Evolutionary conservation across 345 rosid species (phyloP).

Genomic region (Brassica rapa): DNA sequence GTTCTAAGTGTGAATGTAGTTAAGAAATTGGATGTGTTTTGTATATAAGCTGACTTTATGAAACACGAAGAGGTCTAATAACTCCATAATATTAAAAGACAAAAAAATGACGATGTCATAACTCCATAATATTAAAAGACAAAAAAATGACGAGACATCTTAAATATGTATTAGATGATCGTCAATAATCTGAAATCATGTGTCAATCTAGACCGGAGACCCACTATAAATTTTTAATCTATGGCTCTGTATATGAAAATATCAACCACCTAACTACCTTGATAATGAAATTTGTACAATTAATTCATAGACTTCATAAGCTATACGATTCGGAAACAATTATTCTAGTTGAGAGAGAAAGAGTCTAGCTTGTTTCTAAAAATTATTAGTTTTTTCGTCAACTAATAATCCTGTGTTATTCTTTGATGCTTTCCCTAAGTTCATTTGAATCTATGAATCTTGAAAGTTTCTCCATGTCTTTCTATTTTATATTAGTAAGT

Average conservation of each 20-base stretch:
- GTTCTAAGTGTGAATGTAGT: not conserved
- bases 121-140: not conserved
- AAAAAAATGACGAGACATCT: not conserved
- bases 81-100: not conserved
- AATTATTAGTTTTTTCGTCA: not conserved
- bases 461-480: not conserved
- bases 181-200: constrained; percentile 26
- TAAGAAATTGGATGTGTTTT: not conserved
- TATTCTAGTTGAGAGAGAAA: not conserved
- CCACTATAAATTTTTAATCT: not conserved
- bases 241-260: not conserved
- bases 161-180: not conserved
- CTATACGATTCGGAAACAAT: not conserved
- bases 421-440: not conserved
- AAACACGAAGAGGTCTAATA: not conserved
- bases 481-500: not conserved
- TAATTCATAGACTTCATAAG: not conserved
- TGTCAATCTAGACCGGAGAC: not conserved
- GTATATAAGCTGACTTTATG: constrained; percentile 13
- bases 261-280: constrained; percentile 20
- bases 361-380: not conserved
- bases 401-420: not conserved
- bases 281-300: constrained; percentile 4
- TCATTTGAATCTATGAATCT: not conserved
- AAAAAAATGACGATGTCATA: not conserved